phyloP scores from a whole-genome alignment of 345 rosid genomes.

The Pugionium cornutum region DNA sequence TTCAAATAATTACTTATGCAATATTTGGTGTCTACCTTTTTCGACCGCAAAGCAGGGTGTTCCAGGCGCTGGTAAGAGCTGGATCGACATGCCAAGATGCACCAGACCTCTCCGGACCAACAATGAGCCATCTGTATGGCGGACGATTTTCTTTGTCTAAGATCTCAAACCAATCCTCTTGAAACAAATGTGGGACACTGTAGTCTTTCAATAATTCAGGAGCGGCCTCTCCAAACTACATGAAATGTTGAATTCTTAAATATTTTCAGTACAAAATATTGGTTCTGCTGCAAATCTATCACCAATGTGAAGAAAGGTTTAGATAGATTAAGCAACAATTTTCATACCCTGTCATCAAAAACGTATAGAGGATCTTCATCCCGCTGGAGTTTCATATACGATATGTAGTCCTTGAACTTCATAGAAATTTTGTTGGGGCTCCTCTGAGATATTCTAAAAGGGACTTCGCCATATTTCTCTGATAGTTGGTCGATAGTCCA shows the following conservation, averaged over 20 bases:
- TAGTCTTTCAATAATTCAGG: slow-evolving; percentile 79
- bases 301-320: slow-evolving; percentile 9
- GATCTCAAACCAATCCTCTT: slow-evolving; percentile 84
- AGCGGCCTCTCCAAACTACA: slow-evolving; percentile 88
- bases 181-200: slow-evolving; percentile 76
- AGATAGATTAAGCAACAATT: not conserved
- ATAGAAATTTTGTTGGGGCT: slow-evolving; percentile 60
- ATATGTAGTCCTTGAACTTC: slow-evolving; percentile 79
- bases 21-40: slow-evolving; percentile 59
- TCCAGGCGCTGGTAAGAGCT: slow-evolving; percentile 98
- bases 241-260: slow-evolving; percentile 25
- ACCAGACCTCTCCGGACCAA: slow-evolving; percentile 98
- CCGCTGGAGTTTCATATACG: slow-evolving; percentile 71
- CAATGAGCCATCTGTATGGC: slow-evolving; percentile 86
- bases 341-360: slow-evolving; percentile 82
- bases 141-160: slow-evolving; percentile 76
- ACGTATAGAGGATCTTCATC: slow-evolving; percentile 97
- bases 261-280: not conserved
- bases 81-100: slow-evolving; percentile 99
- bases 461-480: slow-evolving; percentile 60
- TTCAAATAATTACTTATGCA: too few relatives aligned
- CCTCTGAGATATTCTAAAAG: slow-evolving; percentile 85
- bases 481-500: slow-evolving; percentile 78
- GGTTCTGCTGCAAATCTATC: slow-evolving; percentile 10
- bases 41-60: slow-evolving; percentile 86